These are phyloP conservation scores for Suhomyces wounanorum DNA, from an alignment of 1,139 yeast genomes.

Conservation along the genomic window DNA sequence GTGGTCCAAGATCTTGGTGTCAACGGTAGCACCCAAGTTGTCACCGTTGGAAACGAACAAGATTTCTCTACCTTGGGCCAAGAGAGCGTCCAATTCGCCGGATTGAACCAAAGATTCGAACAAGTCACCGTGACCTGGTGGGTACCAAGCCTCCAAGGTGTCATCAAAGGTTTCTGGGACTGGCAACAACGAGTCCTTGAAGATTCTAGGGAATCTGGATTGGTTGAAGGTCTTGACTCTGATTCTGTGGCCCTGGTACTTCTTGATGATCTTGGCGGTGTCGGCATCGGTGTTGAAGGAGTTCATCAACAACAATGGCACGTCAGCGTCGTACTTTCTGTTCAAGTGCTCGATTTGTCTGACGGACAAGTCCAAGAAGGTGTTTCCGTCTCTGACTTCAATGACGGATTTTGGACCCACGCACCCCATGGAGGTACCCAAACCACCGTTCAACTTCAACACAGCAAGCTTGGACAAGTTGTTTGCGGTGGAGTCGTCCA, in stretches of 20 bases:
- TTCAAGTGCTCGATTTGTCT: constrained; percentile 96
- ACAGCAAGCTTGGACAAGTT: constrained; percentile 88
- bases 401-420: constrained; percentile 98
- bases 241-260: constrained; percentile 95
- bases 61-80: constrained; percentile 92
- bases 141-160: constrained; percentile 88
- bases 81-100: constrained; percentile 87
- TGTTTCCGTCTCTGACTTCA: constrained; percentile 98
- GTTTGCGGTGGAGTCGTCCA: constrained; percentile 34
- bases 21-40: constrained; percentile 97
- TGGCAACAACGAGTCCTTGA: constrained; percentile 90
- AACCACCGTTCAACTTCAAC: constrained; percentile 93
- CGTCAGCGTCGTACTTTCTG: constrained; percentile 88
- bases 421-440: constrained; percentile 99
- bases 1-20: constrained; percentile 84
- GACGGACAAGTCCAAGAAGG: constrained; percentile 90
- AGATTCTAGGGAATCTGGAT: constrained; percentile 94
- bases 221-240: constrained; percentile 96
- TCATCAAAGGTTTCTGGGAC: constrained; percentile 82
- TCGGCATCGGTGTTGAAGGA: constrained; percentile 97
- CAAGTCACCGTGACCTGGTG: constrained; percentile 98
- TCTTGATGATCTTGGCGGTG: constrained; percentile 92
- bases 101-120: constrained; percentile 87
- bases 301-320: constrained; percentile 95
- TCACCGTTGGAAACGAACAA: constrained; percentile 97